Evolutionary conservation across 2,329 filamentous ascomycete genomes (phyloP).

Genomic region (Cercospora beticola): DNA sequence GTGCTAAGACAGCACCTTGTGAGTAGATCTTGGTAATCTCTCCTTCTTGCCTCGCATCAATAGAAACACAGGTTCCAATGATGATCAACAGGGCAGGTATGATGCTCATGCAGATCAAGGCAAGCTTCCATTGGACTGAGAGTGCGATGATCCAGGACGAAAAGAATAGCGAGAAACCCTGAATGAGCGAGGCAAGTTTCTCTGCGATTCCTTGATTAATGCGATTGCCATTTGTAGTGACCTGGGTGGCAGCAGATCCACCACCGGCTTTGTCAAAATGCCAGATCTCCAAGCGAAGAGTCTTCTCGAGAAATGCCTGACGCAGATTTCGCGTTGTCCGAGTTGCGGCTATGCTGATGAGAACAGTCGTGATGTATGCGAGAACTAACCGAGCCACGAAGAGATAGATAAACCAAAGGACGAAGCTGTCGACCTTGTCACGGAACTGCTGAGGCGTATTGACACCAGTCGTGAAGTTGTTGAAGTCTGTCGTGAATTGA

Average conservation of each 20-base stretch:
- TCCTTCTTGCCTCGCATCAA: constrained; percentile 41
- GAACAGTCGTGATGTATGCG: constrained; percentile 54
- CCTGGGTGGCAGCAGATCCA: constrained; percentile 44
- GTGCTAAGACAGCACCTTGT: constrained; percentile 48
- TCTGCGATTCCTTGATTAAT: constrained; percentile 45
- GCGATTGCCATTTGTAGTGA: constrained; percentile 37
- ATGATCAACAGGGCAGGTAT: constrained; percentile 47
- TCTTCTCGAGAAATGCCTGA: constrained; percentile 62
- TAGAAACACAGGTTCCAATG: constrained; percentile 35
- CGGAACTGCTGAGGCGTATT: constrained; percentile 24
- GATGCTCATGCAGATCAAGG: constrained; percentile 49
- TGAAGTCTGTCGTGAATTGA: constrained; percentile 50
- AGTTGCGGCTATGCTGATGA: constrained; percentile 52
- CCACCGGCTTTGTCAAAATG: constrained; percentile 61
- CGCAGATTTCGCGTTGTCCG: constrained; percentile 53
- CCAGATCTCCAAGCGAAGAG: constrained; percentile 66
- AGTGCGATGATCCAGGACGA: constrained; percentile 45
- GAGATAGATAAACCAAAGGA: constrained; percentile 67
- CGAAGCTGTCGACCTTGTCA: constrained; percentile 36
- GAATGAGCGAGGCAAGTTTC: constrained; percentile 39
- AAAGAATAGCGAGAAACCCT: constrained; percentile 42
- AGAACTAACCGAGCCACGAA: constrained; percentile 66
- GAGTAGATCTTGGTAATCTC: constrained; percentile 43
- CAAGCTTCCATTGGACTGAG: constrained; percentile 45
- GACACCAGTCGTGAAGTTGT: constrained; percentile 38